These are phyloP conservation scores for Sequoia sempervirens DNA, from an alignment of 75 land plant species.

Conservation along the genomic window DNA sequence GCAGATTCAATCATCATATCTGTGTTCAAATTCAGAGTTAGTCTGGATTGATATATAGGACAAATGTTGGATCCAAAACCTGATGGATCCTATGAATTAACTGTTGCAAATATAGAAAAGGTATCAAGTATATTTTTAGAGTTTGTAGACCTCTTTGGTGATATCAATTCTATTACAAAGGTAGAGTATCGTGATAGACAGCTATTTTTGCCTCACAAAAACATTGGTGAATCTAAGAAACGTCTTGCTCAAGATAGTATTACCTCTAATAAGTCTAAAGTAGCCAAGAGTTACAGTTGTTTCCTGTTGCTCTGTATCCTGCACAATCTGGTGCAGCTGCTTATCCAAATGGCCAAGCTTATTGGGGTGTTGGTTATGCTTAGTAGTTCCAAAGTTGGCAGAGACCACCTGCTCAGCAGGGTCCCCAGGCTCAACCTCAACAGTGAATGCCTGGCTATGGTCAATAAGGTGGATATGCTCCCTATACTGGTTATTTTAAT, in stretches of 20 bases:
- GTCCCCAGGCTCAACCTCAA: conserved; percentile 29
- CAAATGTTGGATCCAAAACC: conserved; percentile 48
- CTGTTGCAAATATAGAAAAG: conserved; percentile 65
- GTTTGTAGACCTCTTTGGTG: conserved; percentile 89
- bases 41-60: conserved; percentile 19
- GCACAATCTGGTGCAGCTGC: too few species aligned
- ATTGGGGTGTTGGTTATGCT: too few species aligned
- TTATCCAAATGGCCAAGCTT: too few species aligned
- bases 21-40: too few species aligned
- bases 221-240: conserved; percentile 53
- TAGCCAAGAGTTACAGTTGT: conserved; percentile 19
- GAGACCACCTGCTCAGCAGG: conserved; percentile 59
- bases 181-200: conserved; percentile 71
- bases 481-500: neutral
- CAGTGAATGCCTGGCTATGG: conserved; percentile 8
- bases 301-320: too few species aligned
- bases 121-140: conserved; percentile 78
- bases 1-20: too few species aligned
- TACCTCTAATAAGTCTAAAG: conserved; percentile 65
- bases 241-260: conserved; percentile 61
- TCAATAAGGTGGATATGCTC: conserved; percentile 6
- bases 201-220: conserved; percentile 52
- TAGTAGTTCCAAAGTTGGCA: conserved; percentile 70
- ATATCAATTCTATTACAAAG: conserved; percentile 59
- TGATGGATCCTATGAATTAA: conserved; percentile 45